These are phyloP conservation scores for Dendrostoma leiphaemia DNA, from an alignment of 2,329 filamentous ascomycete genomes.

Conservation along the genomic window DNA sequence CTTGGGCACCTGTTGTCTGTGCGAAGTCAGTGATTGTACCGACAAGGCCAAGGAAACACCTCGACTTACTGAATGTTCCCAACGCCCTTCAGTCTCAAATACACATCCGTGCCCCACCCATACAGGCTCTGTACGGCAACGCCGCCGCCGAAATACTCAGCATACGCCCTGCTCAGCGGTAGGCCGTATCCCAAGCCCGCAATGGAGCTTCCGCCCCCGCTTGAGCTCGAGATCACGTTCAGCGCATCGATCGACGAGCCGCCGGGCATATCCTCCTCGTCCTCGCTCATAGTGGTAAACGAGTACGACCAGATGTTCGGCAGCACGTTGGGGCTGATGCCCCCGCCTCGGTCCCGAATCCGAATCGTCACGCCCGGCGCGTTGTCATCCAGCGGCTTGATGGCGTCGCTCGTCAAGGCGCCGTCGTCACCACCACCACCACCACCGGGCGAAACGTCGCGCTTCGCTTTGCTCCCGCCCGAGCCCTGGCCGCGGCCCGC, in stretches of 20 bases:
- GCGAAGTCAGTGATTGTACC: not conserved
- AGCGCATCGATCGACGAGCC: slow-evolving; percentile 63
- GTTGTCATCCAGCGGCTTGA: slow-evolving; percentile 59
- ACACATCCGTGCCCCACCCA: slow-evolving; percentile 82
- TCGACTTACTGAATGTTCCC: slow-evolving; percentile 46
- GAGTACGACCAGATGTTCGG: slow-evolving; percentile 95
- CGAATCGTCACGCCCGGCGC: slow-evolving; percentile 89
- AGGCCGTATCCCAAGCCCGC: slow-evolving; percentile 92
- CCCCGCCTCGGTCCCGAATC: slow-evolving; percentile 92
- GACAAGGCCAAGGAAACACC: not conserved
- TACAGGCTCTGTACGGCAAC: slow-evolving; percentile 94
- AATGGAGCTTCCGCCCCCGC: slow-evolving; percentile 74
- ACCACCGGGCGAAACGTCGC: slow-evolving; percentile 30
- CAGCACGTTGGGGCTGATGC: slow-evolving; percentile 80
- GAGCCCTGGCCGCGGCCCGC: slow-evolving; percentile 23
- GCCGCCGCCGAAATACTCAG: slow-evolving; percentile 96
- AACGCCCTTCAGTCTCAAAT: slow-evolving; percentile 62
- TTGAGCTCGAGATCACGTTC: slow-evolving; percentile 70
- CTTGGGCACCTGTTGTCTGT: not conserved
- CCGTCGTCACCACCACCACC: slow-evolving; percentile 33
- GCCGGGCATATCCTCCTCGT: slow-evolving; percentile 44
- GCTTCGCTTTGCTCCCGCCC: slow-evolving; percentile 27
- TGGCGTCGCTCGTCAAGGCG: slow-evolving; percentile 43
- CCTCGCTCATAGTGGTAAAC: slow-evolving; percentile 89
- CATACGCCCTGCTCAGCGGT: slow-evolving; percentile 87